A percentile compares a stretch with the other conserved stretches of the same genome.
phyloP scores from a whole-genome alignment of 345 rosid species.

The Moringa oleifera region DNA sequence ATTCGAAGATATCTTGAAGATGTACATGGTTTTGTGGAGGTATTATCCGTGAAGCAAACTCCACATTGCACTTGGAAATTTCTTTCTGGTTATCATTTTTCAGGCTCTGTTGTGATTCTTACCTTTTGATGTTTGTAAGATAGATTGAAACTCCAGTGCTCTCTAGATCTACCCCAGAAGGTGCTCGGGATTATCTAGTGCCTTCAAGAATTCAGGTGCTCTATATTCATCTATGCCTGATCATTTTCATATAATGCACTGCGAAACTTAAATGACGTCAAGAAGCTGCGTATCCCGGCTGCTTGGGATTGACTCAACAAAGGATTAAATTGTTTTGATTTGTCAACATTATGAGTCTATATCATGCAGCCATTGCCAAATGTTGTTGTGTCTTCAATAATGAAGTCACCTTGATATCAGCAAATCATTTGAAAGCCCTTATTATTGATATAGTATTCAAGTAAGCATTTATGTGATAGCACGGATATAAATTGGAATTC shows the following conservation, averaged over 20 bases:
- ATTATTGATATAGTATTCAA: too few species aligned
- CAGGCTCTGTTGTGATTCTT: constrained; percentile 28
- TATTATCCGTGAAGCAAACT: constrained; percentile 18
- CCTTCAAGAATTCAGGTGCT: constrained; percentile 97
- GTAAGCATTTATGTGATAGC: neutral
- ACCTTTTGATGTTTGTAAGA: constrained; percentile 44
- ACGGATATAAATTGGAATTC: neutral
- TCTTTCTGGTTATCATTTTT: neutral
- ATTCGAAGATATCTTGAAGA: constrained; percentile 86
- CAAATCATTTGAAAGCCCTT: neutral
- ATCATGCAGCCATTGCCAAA: too few species aligned
- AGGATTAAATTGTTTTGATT: too few species aligned
- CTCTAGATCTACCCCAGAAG: constrained; percentile 96
- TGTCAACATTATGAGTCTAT: too few species aligned
- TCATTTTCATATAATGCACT: neutral
- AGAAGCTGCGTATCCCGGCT: neutral
- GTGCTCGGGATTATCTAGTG: constrained; percentile 93
- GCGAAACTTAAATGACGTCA: neutral
- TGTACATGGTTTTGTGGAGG: constrained; percentile 85
- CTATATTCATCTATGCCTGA: neutral
- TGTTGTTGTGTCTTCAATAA: too few species aligned
- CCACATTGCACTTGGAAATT: neutral
- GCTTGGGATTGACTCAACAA: neutral
- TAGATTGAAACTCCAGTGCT: constrained; percentile 98
- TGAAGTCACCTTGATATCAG: too few species aligned